phyloP scores from a whole-genome alignment of 371 early-diverging fungal species.

The Actinomortierella wolfii region DNA sequence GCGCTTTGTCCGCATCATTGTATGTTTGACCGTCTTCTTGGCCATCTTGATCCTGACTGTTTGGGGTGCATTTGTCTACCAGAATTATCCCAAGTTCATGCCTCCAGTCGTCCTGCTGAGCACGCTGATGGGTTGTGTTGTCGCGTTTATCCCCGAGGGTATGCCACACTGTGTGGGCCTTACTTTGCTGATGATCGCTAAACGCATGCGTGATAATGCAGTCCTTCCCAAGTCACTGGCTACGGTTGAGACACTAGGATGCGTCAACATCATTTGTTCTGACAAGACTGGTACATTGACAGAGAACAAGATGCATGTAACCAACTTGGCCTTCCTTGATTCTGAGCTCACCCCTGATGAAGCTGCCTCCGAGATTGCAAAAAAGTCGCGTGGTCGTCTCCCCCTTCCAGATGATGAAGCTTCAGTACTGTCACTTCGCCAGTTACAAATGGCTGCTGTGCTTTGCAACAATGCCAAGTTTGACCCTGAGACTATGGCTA shows the following conservation, averaged over 20 bases:
- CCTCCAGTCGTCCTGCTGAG: slow-evolving; percentile 61
- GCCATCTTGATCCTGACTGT: slow-evolving; percentile 52
- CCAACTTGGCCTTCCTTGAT: slow-evolving; percentile 51
- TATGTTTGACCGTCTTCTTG: slow-evolving; percentile 58
- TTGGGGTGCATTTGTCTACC: slow-evolving; percentile 58
- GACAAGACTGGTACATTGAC: slow-evolving; percentile 81
- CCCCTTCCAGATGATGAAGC: slow-evolving; percentile 23
- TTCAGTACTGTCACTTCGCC: slow-evolving; percentile 30
- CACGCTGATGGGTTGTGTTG: slow-evolving; percentile 75
- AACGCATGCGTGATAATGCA: slow-evolving; percentile 56
- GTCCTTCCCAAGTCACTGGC: slow-evolving; percentile 67
- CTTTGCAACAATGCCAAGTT: slow-evolving; percentile 72
- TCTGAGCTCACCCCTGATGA: slow-evolving; percentile 42
- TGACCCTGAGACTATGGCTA: slow-evolving; percentile 48
- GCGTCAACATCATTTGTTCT: slow-evolving; percentile 69
- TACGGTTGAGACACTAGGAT: slow-evolving; percentile 73
- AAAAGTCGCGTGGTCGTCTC: slow-evolving; percentile 7
- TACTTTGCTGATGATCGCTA: slow-evolving; percentile 58
- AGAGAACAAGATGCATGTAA: slow-evolving; percentile 65
- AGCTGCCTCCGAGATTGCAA: slow-evolving; percentile 22
- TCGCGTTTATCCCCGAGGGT: slow-evolving; percentile 73
- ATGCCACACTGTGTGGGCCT: slow-evolving; percentile 62
- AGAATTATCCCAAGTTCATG: slow-evolving; percentile 56
- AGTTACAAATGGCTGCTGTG: slow-evolving; percentile 55
- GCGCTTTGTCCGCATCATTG: slow-evolving; percentile 71